Evolutionary conservation across 176 grass and related monocot genomes (phyloP).

Genomic region (Dactylis glomerata): DNA sequence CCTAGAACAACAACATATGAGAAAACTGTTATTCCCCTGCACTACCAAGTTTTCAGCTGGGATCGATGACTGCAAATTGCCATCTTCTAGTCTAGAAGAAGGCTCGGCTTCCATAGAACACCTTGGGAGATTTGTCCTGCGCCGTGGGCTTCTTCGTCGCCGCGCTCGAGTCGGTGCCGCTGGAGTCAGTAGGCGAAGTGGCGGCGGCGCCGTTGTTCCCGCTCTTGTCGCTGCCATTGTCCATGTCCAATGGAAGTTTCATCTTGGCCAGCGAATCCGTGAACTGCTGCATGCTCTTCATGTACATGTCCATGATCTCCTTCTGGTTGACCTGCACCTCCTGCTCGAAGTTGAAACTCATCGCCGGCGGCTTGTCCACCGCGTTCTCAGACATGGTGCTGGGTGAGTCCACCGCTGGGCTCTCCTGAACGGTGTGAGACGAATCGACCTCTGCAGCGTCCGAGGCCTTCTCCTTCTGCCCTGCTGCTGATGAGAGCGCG

Average conservation of each 20-base stretch:
- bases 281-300: constrained; percentile 99
- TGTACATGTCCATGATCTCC: constrained; percentile 97
- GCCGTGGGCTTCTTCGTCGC: constrained; percentile 37
- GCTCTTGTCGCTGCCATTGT: constrained; percentile 39
- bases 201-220: background rate
- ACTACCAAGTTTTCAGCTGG: constrained; percentile 40
- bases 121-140: constrained; percentile 78
- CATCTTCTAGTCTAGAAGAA: constrained; percentile 76
- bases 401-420: constrained; percentile 34
- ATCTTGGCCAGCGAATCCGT: constrained; percentile 93
- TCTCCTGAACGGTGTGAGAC: constrained; percentile 42
- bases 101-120: constrained; percentile 97
- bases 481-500: constrained; percentile 31
- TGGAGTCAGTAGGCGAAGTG: constrained; percentile 15
- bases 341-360: constrained; percentile 72
- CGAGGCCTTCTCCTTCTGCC: constrained; percentile 45
- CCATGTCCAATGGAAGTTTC: constrained; percentile 88
- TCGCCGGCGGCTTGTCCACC: constrained; percentile 69
- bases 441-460: constrained; percentile 65
- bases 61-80: constrained; percentile 44
- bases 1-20: constrained; percentile 44
- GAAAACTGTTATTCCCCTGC: constrained; percentile 49
- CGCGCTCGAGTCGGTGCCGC: constrained; percentile 38
- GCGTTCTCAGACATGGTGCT: constrained; percentile 36
- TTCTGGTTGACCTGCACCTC: constrained; percentile 78